These are phyloP conservation scores for Aspergillus homomorphus DNA, from an alignment of 495 filamentous ascomycete species.

Conservation along the genomic window DNA sequence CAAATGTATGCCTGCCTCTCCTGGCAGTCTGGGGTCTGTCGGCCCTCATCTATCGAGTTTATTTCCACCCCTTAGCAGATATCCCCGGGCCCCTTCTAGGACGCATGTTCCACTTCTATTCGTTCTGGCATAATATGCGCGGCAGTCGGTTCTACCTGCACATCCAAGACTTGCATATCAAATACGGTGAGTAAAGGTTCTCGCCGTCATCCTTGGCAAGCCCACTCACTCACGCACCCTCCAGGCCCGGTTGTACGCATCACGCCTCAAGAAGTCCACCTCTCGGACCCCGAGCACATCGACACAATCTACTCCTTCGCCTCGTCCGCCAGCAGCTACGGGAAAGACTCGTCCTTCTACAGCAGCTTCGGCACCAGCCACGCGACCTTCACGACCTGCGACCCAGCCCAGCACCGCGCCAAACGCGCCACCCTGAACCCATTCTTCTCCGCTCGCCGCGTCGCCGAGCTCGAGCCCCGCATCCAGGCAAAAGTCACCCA, in stretches of 20 bases:
- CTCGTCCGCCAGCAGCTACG: constrained; percentile 28
- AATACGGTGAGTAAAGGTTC: constrained; percentile 23
- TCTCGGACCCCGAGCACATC: constrained; percentile 36
- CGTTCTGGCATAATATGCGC: constrained; percentile 19
- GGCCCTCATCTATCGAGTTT: constrained; percentile 27
- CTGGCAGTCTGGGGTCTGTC: too few relatives aligned
- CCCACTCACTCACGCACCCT: too few relatives aligned
- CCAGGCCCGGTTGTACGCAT: constrained; percentile 35
- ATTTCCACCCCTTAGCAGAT: constrained; percentile 28
- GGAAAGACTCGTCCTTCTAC: constrained; percentile 26
- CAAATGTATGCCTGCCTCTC: too few relatives aligned
- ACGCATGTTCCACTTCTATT: constrained; percentile 13
- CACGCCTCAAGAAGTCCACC: constrained; percentile 36
- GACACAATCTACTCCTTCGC: constrained; percentile 34
- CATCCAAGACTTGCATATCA: constrained; percentile 15
- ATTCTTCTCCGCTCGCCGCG: constrained; percentile 40
- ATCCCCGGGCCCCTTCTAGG: constrained; percentile 24
- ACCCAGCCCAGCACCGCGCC: constrained; percentile 29
- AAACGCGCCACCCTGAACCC: constrained; percentile 34
- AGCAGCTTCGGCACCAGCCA: constrained; percentile 15
- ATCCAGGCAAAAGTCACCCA: constrained; percentile 20
- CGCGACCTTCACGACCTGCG: constrained; percentile 23
- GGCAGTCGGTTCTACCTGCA: constrained; percentile 16
- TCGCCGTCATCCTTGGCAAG: too few relatives aligned
- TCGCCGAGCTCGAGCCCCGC: constrained; percentile 31